Base-by-base conservation (phyloP, 352 stramenopile species). In the Phytophthora boehmeriae region DNA sequence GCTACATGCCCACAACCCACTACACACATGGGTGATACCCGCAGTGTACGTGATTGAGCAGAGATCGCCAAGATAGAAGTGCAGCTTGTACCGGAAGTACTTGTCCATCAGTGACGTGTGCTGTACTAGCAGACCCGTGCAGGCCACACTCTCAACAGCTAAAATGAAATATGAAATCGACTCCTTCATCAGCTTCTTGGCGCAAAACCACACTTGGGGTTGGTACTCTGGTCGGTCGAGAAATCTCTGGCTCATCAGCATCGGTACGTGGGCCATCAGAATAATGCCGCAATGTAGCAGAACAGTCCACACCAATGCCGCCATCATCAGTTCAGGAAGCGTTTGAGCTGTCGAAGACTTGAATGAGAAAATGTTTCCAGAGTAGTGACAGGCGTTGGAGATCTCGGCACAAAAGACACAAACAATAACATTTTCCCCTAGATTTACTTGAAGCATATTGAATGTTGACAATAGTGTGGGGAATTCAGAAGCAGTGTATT, bases 31-130 rank as follows among this genome's bases (percentile, higher is more conserved):
- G 4, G 30, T 57, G 8, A 59, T 13, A 2, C 61, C 67, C n/a
- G 68, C 53, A 8, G 44, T 54, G 39, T 54, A 56, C 39, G 56
- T 71, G 44, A 68, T 63, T 23, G 50, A 58, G 16, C 63, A 73
- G 1, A 56, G 30, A 10, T 56, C 48, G 4, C 54, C 65, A 10
- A 69, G 17, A 35, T 82, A 82, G 54, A 75, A 78, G 34, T 78
- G 62, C 20, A 59, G 5, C 28, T 56, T 48, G 41, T 71, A 57
- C 4, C 45, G 59, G 23, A 63, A 64, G 16, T 61, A 32, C 10
- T 59, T 17, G 19, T 47, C 36, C 35, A 54, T 55, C 4, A 64
- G 17, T 17, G 56, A 52, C 17, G 61, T 66, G 17, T 62, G 22
- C 14, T 53, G 46, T 5, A 71, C 61, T 0, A 75, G 0, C 1